Evolutionary conservation across 768 basidiomycete genomes (phyloP), one percentile per base, ranked within the genome.

Genomic region (Leccinum olivaceopallidum): DNA sequence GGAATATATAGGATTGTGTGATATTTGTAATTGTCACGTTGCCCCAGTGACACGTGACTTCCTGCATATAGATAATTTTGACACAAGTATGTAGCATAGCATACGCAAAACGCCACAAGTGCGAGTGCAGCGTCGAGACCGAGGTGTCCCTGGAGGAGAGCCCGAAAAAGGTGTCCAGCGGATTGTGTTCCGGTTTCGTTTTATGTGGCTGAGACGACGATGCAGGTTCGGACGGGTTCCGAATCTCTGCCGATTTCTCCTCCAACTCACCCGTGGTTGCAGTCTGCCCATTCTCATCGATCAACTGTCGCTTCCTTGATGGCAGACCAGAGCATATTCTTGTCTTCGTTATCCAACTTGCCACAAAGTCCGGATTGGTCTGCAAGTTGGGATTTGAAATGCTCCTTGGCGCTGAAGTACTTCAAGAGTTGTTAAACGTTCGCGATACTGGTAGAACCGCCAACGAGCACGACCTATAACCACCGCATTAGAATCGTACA

Each of bases 301-400:
- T 85, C 95, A 94, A 98, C 59, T 93, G 92, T 87, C 56, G 87
- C 85, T 66, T 96, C 94, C 81, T 95, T 95, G 78, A 97, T 79
- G 39, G 87, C 80, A 22, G 82, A 83, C 56, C 91, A 80, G 63
- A 98, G 83, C 8, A 84, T 85, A 84, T 90, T 89, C 82, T 92
- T 92, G 76, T 94, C 92, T 0, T 87, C 89, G 20, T 87, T 86
- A 61, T 79, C 80, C 60, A 94, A 73, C 77, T 97, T 97, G 67
- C 91, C 92, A 64, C 95, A 95, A 56, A 97, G 85, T 60, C 95
- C 95, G 57, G 95, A 87, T 65, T 88, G 81, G 76, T 97, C 95
- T 53, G 78, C 84, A 42, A 97, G 80, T 71, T 97, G 94, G 42
- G 28, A 30, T 30, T 30, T 30, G 28, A 30, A 30, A 30, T 30